A percentile compares a stretch with the other conserved stretches of the same genome.
Conservation (phyloP, 257 asterid genomes). For the Paulownia fortunei region DNA sequence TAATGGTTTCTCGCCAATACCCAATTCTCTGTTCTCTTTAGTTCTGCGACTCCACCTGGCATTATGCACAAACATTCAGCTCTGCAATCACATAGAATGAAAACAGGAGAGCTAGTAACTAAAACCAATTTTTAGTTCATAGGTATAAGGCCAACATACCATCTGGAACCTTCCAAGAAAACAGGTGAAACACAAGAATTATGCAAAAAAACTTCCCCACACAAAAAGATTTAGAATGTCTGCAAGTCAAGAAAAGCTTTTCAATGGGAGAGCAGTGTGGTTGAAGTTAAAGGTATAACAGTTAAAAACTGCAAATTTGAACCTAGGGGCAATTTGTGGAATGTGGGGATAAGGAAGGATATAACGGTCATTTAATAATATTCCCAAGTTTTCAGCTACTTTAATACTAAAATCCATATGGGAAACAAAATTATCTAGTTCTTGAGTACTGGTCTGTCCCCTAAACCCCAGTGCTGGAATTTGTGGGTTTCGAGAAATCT, state of each 20-base stretch:
- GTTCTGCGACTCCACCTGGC: slow-evolving; percentile 25
- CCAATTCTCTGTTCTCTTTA: slow-evolving; percentile 18
- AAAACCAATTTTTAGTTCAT: background rate
- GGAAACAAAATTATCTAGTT: slow-evolving; percentile 40
- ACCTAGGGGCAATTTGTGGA: slow-evolving; percentile 31
- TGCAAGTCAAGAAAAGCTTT: background rate
- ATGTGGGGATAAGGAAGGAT: slow-evolving; percentile 29
- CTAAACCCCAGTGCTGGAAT: slow-evolving; percentile 54
- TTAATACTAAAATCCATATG: background rate
- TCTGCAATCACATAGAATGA: slow-evolving; percentile 5
- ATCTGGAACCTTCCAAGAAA: background rate
- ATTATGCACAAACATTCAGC: slow-evolving; percentile 21
- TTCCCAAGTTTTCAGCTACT: background rate
- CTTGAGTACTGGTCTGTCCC: slow-evolving; percentile 31
- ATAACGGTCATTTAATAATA: slow-evolving; percentile 33
- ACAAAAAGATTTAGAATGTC: background rate
- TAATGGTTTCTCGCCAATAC: slow-evolving; percentile 29
- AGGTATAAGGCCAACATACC: slow-evolving; percentile 5
- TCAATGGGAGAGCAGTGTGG: background rate
- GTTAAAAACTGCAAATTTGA: slow-evolving; percentile 6
- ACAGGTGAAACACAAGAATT: background rate
- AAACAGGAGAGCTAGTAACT: background rate
- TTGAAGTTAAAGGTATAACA: background rate
- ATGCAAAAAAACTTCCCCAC: slow-evolving; percentile 7
- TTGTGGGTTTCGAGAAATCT: slow-evolving; percentile 48